Percentiles rank a stretch among this genome's conserved stretches.
phyloP scores from a whole-genome alignment of 768 basidiomycete species.

The Baorangia bicolor region DNA sequence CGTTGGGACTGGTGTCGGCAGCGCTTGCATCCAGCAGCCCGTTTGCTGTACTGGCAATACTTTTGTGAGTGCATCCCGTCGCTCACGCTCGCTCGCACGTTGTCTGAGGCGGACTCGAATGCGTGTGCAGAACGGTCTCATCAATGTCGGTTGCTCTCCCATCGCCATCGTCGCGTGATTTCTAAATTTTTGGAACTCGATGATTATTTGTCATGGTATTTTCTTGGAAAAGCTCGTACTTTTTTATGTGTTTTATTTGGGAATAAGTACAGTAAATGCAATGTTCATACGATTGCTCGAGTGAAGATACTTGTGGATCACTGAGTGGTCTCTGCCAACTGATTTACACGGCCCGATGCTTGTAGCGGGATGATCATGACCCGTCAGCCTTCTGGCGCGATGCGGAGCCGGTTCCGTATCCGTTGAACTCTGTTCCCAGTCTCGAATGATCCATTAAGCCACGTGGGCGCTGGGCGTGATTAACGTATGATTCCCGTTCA shows the following conservation, averaged over 20 bases:
- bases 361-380: too few species aligned
- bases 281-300: too few species aligned
- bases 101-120: neutral
- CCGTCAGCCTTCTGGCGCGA: too few species aligned
- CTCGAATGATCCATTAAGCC: too few species aligned
- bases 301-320: neutral
- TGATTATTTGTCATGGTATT: neutral
- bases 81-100: neutral
- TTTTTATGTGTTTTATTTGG: neutral
- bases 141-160: conserved; percentile 1
- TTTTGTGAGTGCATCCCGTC: neutral
- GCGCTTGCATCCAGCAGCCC: neutral
- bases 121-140: neutral
- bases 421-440: too few species aligned
- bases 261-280: neutral
- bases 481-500: too few species aligned
- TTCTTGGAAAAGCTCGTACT: neutral
- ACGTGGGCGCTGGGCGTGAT: too few species aligned
- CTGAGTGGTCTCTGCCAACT: neutral
- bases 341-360: too few species aligned
- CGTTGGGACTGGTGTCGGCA: too few species aligned
- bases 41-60: conserved; percentile 3
- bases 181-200: neutral
- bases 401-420: too few species aligned
- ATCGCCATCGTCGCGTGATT: neutral